Evolutionary conservation across 1,139 yeast genomes (phyloP).

Genomic region (Protomyces macrosporus): DNA sequence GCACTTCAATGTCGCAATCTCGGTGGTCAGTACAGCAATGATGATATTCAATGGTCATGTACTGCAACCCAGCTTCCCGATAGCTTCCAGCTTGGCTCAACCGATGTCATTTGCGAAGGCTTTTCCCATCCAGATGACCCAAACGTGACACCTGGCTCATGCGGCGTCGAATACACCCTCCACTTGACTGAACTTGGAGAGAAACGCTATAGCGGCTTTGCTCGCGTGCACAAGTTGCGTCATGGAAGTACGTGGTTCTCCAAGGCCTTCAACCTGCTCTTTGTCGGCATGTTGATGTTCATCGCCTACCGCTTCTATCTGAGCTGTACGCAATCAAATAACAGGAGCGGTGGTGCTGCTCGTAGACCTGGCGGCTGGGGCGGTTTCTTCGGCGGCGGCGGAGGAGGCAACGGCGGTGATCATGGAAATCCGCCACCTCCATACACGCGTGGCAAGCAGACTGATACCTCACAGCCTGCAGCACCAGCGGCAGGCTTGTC

Average conservation of each 20-base stretch:
- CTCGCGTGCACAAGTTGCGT: neutral
- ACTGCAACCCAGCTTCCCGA: constrained; percentile 10
- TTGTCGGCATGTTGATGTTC: neutral
- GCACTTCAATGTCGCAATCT: neutral
- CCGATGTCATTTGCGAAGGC: constrained; percentile 25
- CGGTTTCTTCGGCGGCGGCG: neutral
- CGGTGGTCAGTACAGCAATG: neutral
- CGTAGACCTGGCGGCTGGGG: neutral
- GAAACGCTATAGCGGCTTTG: constrained; percentile 43
- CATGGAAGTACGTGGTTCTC: neutral
- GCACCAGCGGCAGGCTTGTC: neutral
- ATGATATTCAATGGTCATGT: constrained; percentile 24
- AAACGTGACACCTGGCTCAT: constrained; percentile 9
- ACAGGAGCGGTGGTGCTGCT: neutral
- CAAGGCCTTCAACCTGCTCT: neutral
- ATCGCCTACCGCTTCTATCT: neutral
- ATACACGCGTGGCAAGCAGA: neutral
- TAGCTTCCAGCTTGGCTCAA: constrained; percentile 13
- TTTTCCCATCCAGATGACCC: neutral
- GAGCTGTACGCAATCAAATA: neutral
- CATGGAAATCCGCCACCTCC: neutral
- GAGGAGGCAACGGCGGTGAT: neutral
- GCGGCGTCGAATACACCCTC: constrained; percentile 17
- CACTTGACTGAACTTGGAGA: constrained; percentile 15
- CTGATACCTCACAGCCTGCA: neutral